phyloP scores from a whole-genome alignment of 192 early-diverging fungal genomes.

The Globomyces pollinis-pini region DNA sequence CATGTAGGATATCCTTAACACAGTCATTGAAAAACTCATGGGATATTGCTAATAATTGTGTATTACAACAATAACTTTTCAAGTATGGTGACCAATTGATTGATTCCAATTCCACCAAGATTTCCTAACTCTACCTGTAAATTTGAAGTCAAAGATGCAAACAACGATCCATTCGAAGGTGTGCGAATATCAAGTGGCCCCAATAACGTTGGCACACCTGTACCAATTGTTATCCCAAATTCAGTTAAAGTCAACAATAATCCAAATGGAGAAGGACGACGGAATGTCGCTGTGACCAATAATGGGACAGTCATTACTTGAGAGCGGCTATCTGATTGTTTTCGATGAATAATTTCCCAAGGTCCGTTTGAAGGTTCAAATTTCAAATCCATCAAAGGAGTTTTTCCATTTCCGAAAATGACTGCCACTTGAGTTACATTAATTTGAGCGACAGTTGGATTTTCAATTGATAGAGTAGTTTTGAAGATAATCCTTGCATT shows the following conservation, averaged over 20 bases:
- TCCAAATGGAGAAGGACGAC: background rate
- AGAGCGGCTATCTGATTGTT: too few species aligned
- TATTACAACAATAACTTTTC: too few species aligned
- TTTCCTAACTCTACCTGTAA: background rate
- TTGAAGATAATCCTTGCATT: background rate
- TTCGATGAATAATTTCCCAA: background rate
- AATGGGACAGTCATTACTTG: conserved; percentile 1
- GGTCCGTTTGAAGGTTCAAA: background rate
- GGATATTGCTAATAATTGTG: too few species aligned
- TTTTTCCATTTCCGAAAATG: background rate
- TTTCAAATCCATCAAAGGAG: background rate
- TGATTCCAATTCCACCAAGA: background rate
- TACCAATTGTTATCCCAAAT: background rate
- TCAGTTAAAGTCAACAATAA: background rate
- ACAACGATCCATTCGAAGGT: background rate
- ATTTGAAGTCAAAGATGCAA: background rate
- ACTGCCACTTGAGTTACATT: background rate
- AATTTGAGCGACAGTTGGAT: background rate
- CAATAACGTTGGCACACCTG: background rate
- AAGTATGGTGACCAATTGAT: too few species aligned
- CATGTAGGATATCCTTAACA: too few species aligned
- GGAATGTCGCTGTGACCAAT: background rate
- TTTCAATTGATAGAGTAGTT: background rate
- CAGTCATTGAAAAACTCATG: too few species aligned
- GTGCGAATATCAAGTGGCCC: background rate